phyloP scores from a whole-genome alignment of 768 basidiomycete species.

The Russula vinacea region DNA sequence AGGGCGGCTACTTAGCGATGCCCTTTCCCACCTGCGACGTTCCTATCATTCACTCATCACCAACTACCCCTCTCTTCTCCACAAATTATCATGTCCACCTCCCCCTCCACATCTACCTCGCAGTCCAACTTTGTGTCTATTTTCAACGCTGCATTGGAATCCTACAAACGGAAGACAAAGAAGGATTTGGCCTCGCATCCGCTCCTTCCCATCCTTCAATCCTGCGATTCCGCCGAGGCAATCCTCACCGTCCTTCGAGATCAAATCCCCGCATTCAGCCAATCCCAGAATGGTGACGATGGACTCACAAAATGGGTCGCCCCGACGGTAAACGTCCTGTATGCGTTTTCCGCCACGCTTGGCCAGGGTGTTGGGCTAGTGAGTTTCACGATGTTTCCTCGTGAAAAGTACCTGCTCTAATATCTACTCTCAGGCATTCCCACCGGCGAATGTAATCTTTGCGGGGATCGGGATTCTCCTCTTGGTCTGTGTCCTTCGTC shows the following conservation, averaged over 20 bases:
- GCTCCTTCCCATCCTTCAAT: background rate
- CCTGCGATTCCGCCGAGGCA: background rate
- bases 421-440: background rate
- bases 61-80: background rate
- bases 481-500: background rate
- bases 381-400: background rate
- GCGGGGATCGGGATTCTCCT: background rate
- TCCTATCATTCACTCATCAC: background rate
- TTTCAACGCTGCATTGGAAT: background rate
- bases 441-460: background rate
- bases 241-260: background rate
- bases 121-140: background rate
- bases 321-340: background rate
- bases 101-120: background rate
- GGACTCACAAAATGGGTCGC: background rate
- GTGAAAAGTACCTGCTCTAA: background rate
- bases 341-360: background rate
- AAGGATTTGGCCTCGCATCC: background rate
- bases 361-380: background rate
- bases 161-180: background rate
- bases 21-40: background rate
- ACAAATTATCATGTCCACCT: background rate
- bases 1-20: background rate
- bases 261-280: background rate
- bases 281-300: background rate